Evolutionary conservation across 2,329 filamentous ascomycete species (phyloP).

Genomic region (Triangularia setosa): DNA sequence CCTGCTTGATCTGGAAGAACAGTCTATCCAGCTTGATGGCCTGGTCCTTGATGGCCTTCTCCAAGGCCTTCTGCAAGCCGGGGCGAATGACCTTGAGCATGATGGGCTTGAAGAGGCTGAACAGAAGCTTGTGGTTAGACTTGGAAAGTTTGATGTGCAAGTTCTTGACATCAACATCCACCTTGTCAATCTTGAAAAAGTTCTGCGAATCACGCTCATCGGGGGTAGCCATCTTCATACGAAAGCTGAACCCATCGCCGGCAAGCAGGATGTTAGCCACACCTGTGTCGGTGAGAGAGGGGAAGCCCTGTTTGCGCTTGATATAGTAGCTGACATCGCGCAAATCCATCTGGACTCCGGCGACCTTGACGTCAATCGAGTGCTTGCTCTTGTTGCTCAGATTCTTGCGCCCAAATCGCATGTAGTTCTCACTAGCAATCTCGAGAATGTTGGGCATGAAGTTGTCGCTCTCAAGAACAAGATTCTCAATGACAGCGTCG

Average conservation of each 20-base stretch:
- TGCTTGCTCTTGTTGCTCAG: constrained; percentile 78
- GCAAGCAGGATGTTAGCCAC: constrained; percentile 84
- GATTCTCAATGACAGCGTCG: constrained; percentile 88
- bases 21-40: constrained; percentile 71
- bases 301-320: constrained; percentile 93
- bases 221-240: constrained; percentile 79
- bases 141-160: constrained; percentile 87
- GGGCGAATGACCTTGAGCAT: constrained; percentile 81
- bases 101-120: constrained; percentile 80
- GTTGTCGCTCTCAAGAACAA: constrained; percentile 94
- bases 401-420: constrained; percentile 90
- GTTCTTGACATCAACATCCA: constrained; percentile 76
- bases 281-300: constrained; percentile 79
- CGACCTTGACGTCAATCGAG: constrained; percentile 74
- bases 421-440: constrained; percentile 87
- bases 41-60: constrained; percentile 83
- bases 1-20: constrained; percentile 73
- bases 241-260: constrained; percentile 86
- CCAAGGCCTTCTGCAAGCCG: constrained; percentile 78
- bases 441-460: constrained; percentile 91
- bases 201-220: constrained; percentile 71
- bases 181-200: constrained; percentile 93
- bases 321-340: constrained; percentile 90
- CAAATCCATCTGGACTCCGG: constrained; percentile 89
- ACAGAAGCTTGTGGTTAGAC: constrained; percentile 91